Percentiles rank a stretch among this genome's conserved stretches.
Evolutionary conservation across 352 stramenopile species (phyloP).

Genomic region (Phytophthora boehmeriae): DNA sequence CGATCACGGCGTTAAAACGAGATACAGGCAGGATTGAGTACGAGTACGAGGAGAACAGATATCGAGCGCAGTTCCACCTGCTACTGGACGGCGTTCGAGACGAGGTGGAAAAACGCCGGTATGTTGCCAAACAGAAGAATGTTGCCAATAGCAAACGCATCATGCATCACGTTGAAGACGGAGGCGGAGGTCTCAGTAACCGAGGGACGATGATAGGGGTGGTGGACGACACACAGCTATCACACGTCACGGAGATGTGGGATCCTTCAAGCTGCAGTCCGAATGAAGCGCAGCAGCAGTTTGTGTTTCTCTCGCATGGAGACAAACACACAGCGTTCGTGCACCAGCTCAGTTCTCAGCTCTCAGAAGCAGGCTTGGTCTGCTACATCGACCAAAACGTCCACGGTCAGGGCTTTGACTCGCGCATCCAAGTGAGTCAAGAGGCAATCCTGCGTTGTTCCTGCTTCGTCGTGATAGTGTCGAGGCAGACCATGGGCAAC

Average conservation of each 20-base stretch:
- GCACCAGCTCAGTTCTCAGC: slow-evolving; percentile 3
- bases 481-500: slow-evolving; percentile 54
- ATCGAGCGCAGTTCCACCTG: slow-evolving; percentile 29
- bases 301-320: slow-evolving; percentile 26
- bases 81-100: slow-evolving; percentile 60
- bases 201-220: slow-evolving; percentile 18
- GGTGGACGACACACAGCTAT: slow-evolving; percentile 1
- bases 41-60: slow-evolving; percentile 27
- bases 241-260: slow-evolving; percentile 1
- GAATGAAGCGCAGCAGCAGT: slow-evolving; percentile 5
- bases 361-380: slow-evolving; percentile 4
- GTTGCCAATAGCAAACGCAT: slow-evolving; percentile 18
- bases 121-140: slow-evolving; percentile 45
- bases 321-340: slow-evolving; percentile 19
- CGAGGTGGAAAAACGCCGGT: slow-evolving; percentile 46
- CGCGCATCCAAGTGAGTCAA: slow-evolving; percentile 27
- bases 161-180: not conserved
- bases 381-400: slow-evolving; percentile 25
- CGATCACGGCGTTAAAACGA: slow-evolving; percentile 45
- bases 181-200: slow-evolving; percentile 4
- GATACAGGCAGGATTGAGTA: slow-evolving; percentile 25
- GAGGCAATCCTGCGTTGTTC: slow-evolving; percentile 77
- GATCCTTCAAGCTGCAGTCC: slow-evolving; percentile 1
- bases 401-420: slow-evolving; percentile 18
- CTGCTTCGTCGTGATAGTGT: slow-evolving; percentile 71